Base-by-base conservation (phyloP, 2,329 filamentous ascomycete species). In the Paecilomyces sp. region DNA sequence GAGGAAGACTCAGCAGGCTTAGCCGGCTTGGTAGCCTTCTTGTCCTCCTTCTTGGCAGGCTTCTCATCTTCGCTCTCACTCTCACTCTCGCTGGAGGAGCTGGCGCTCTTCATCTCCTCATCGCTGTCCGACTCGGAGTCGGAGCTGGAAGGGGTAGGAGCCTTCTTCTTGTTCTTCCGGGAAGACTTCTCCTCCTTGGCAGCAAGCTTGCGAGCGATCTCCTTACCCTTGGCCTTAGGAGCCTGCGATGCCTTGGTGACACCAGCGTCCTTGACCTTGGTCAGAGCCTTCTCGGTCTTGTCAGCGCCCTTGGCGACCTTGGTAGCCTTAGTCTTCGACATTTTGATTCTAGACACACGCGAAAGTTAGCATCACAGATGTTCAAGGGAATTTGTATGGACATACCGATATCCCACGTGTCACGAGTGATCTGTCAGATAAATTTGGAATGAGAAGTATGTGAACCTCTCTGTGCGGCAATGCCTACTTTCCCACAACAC, bases 201-300 rank as follows among this genome's bases (percentile, higher is more conserved):
- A 57, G 70, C 73, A 31, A 75, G 66, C 62, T 77, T 72, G 62
- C 71, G 73, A 61, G 77, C 76, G 58, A 78, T 67, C 60, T 74
- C 70, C 70, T 79, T 79, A 73, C 74, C 75, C 75, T 79, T 78
- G 58, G 71, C 64, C 67, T 78, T 78, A 34, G 73, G 69, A 60
- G 71, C 74, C 68, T 78, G 69, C 57, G 77, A 70, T 52, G 75
- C 65, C 72, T 80, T 81, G 65, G 72, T 71, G 59, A 80, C 73
- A 62, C 72, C 77, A 61, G 73, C 71, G 64, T 75, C 73, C 73
- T 80, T 80, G 68, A 79, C 78, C 71, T 80, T 80, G 70, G 67
- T 73, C 64, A 80, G 61, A 65, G 73, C 66, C 72, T 79, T 79
- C 69, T 72, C 71, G 62, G 71, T 65, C 67, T 79, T 77, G 60